These are phyloP conservation scores for Dichotomocladium elegans DNA, from an alignment of 371 early-diverging fungal genomes.

Conservation along the genomic window DNA sequence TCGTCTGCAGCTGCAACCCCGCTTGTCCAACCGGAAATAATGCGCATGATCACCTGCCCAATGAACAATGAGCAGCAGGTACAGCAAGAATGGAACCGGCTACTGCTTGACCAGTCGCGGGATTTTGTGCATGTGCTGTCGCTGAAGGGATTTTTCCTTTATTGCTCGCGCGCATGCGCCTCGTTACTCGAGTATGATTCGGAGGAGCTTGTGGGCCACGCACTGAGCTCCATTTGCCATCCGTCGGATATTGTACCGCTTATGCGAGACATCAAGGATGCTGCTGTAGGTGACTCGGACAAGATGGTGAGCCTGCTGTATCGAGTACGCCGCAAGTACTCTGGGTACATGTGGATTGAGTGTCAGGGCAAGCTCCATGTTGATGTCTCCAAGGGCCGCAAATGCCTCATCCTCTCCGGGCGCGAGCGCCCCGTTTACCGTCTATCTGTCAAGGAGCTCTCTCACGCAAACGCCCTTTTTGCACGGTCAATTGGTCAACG, in stretches of 20 bases:
- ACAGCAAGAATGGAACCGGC: slow-evolving; percentile 21
- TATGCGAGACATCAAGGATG: slow-evolving; percentile 59
- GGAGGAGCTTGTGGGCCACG: slow-evolving; percentile 48
- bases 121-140: slow-evolving; percentile 61
- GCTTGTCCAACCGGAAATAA: background rate
- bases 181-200: slow-evolving; percentile 45
- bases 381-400: slow-evolving; percentile 52
- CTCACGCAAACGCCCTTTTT: background rate
- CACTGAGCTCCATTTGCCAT: slow-evolving; percentile 54
- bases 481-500: background rate
- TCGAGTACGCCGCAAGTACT: slow-evolving; percentile 50
- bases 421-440: slow-evolving; percentile 47
- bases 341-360: slow-evolving; percentile 63
- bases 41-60: background rate
- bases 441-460: slow-evolving; percentile 11
- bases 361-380: slow-evolving; percentile 53
- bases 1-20: background rate
- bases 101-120: slow-evolving; percentile 25
- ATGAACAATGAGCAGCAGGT: slow-evolving; percentile 18
- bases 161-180: slow-evolving; percentile 37
- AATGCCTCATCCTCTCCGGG: slow-evolving; percentile 59
- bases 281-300: slow-evolving; percentile 18
- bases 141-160: slow-evolving; percentile 57
- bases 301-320: slow-evolving; percentile 49
- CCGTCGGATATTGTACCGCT: slow-evolving; percentile 60